phyloP scores from a whole-genome alignment of 2,329 filamentous ascomycete genomes.

The Colletotrichum sansevieriae region DNA sequence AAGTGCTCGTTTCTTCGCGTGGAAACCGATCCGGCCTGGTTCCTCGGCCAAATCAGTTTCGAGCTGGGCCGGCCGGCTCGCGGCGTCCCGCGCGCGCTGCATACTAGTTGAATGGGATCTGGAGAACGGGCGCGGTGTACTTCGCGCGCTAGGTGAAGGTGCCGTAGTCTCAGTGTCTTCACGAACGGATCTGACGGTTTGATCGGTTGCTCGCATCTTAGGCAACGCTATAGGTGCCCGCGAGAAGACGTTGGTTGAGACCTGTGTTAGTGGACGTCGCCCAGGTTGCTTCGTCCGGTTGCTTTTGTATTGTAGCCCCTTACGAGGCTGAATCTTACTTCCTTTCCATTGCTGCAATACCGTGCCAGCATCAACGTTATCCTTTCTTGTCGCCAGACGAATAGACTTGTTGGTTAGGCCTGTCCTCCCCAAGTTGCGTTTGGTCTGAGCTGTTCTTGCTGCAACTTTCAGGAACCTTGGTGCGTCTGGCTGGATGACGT shows the following conservation, averaged over 20 bases:
- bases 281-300: neutral
- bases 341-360: slow-evolving; percentile 68
- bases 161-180: neutral
- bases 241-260: slow-evolving; percentile 22
- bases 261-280: slow-evolving; percentile 20
- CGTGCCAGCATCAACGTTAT: slow-evolving; percentile 69
- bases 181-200: neutral
- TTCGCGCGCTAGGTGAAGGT: slow-evolving; percentile 12
- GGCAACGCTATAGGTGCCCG: slow-evolving; percentile 12
- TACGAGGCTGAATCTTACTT: slow-evolving; percentile 63
- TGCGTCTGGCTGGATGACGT: slow-evolving; percentile 65
- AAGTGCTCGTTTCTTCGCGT: slow-evolving; percentile 64
- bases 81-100: slow-evolving; percentile 8
- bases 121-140: slow-evolving; percentile 41
- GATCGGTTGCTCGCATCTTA: neutral
- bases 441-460: slow-evolving; percentile 66
- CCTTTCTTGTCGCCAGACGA: slow-evolving; percentile 69
- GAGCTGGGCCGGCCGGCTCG: slow-evolving; percentile 65
- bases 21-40: slow-evolving; percentile 57
- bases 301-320: slow-evolving; percentile 17
- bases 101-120: slow-evolving; percentile 18
- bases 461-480: slow-evolving; percentile 73
- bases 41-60: slow-evolving; percentile 60
- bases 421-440: slow-evolving; percentile 63
- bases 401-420: slow-evolving; percentile 70